Percentiles rank a stretch among this genome's conserved stretches.
phyloP scores from a whole-genome alignment of 441 rosid genomes.

The Pelargonium exstipulatum region DNA sequence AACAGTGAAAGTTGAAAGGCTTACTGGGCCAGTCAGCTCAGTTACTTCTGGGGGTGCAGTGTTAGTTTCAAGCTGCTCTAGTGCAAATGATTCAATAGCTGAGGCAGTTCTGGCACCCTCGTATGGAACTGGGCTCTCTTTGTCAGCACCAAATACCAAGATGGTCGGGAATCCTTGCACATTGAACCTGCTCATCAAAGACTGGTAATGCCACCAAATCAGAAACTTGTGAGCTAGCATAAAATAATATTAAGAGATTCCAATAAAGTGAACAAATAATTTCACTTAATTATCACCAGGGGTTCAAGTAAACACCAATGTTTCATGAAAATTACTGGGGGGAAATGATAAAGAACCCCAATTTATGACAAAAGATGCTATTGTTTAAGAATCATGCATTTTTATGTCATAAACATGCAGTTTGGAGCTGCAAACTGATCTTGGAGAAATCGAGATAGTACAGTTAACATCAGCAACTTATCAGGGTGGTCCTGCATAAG shows the following conservation, averaged over 20 bases:
- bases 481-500: too few relatives aligned
- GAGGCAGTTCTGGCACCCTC: conserved; percentile 94
- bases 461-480: too few relatives aligned
- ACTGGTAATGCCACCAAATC: conserved; percentile 43
- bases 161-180: conserved; percentile 99
- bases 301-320: background rate
- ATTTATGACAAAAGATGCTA: too few relatives aligned
- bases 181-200: conserved; percentile 91
- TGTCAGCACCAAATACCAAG: conserved; percentile 84
- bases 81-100: conserved; percentile 85
- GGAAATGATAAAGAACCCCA: too few relatives aligned
- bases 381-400: too few relatives aligned
- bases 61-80: conserved; percentile 77
- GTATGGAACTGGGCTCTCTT: conserved; percentile 73
- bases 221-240: conserved; percentile 13
- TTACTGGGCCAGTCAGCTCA: conserved; percentile 74
- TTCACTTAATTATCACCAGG: background rate
- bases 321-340: background rate
- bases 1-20: conserved; percentile 15
- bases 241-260: background rate
- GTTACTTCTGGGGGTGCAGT: conserved; percentile 86
- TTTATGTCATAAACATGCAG: too few relatives aligned
- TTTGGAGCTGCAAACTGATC: too few relatives aligned
- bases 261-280: background rate
- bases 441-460: too few relatives aligned